Percentiles rank a stretch among this genome's conserved stretches.
These are phyloP conservation scores for Leucocoprinus leucothites DNA, from an alignment of 768 basidiomycete genomes.

Conservation along the genomic window DNA sequence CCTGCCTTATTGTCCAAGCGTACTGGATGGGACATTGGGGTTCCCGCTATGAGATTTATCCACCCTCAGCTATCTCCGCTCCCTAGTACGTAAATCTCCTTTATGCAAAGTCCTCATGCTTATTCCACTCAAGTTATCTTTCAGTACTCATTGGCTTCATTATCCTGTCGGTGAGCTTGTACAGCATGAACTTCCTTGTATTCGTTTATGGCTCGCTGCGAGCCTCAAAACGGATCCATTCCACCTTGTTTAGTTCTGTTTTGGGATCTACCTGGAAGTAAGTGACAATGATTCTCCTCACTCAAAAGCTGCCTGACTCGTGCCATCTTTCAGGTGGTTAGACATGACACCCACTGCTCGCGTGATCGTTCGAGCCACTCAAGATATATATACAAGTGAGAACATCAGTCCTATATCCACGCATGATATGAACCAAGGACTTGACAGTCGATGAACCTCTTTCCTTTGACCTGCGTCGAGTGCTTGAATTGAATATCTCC, in stretches of 20 bases:
- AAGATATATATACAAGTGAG: slow-evolving; percentile 47
- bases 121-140: slow-evolving; percentile 11
- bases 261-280: slow-evolving; percentile 55
- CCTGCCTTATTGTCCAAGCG: slow-evolving; percentile 24
- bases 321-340: slow-evolving; percentile 33
- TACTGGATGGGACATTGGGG: slow-evolving; percentile 48
- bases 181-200: slow-evolving; percentile 1
- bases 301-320: not conserved
- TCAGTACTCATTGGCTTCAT: not conserved
- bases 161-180: not conserved
- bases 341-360: slow-evolving; percentile 37
- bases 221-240: slow-evolving; percentile 48
- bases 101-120: slow-evolving; percentile 1
- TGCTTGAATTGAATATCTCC: slow-evolving; percentile 21
- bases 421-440: no score
- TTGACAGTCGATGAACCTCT: slow-evolving; percentile 50
- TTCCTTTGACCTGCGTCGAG: slow-evolving; percentile 24
- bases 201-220: slow-evolving; percentile 23
- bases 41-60: slow-evolving; percentile 35
- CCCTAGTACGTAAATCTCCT: slow-evolving; percentile 19
- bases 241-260: slow-evolving; percentile 41
- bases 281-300: not conserved
- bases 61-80: slow-evolving; percentile 29
- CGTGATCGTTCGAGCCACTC: slow-evolving; percentile 44
- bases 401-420: no score